Evolutionary conservation across 2,329 filamentous ascomycete species (phyloP).

Genomic region (Colletotrichum gloeosporioides): DNA sequence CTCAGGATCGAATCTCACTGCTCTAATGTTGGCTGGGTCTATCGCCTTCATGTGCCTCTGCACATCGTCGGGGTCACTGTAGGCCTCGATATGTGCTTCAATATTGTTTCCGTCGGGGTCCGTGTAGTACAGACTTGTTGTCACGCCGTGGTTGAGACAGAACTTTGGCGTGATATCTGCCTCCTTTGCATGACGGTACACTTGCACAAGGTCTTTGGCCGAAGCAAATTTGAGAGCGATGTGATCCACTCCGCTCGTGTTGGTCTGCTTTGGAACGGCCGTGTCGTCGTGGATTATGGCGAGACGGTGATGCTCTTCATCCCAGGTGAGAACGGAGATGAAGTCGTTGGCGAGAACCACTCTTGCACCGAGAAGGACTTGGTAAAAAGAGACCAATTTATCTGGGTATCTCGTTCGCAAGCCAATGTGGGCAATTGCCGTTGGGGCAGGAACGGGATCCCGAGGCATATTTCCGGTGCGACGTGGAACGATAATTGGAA

Average conservation of each 20-base stretch:
- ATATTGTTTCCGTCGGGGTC: not conserved
- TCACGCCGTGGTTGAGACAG: not conserved
- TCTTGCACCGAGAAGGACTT: not conserved
- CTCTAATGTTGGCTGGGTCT: not conserved
- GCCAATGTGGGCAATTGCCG: not conserved
- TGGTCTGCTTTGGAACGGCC: not conserved
- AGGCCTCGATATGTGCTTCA: not conserved
- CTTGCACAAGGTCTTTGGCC: not conserved
- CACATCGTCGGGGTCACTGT: not conserved
- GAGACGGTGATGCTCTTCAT: not conserved
- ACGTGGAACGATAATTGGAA: rapidly evolving
- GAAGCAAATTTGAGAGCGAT: not conserved
- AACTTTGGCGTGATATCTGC: not conserved
- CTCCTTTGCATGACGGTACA: not conserved
- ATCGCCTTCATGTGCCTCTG: not conserved
- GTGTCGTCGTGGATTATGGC: not conserved
- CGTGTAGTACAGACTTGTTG: not conserved
- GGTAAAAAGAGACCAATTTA: not conserved
- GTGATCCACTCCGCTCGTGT: not conserved
- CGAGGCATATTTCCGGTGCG: not conserved
- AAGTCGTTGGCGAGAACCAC: not conserved
- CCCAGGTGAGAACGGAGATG: not conserved
- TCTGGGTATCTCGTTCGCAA: not conserved
- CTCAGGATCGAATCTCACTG: not conserved
- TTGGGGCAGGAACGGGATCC: rapidly evolving